Conservation (phyloP, 139 green algal species). For the Ettlia oleoabundans region DNA sequence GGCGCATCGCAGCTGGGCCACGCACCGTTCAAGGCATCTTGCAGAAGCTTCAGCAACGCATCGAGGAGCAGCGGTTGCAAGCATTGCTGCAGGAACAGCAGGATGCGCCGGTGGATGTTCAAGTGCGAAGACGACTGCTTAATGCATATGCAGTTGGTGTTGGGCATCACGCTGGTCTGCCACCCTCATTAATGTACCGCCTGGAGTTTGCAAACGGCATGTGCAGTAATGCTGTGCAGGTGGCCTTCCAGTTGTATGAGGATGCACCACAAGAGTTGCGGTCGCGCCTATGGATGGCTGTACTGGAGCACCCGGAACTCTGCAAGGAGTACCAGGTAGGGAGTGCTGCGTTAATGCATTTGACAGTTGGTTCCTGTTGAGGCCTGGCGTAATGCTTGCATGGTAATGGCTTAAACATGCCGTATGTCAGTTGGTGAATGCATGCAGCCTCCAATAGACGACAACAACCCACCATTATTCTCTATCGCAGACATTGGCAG, state of each 20-base stretch:
- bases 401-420: too few species aligned
- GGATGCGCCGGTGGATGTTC: constrained; percentile 60
- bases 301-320: constrained; percentile 56
- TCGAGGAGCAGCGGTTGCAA: constrained; percentile 56
- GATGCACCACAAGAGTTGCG: constrained; percentile 85
- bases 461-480: too few species aligned
- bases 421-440: too few species aligned
- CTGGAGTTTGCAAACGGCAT: background rate
- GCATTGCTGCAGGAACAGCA: constrained; percentile 52
- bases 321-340: constrained; percentile 27
- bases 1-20: constrained; percentile 31
- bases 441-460: too few species aligned
- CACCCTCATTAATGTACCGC: background rate
- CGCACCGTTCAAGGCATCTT: constrained; percentile 49
- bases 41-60: constrained; percentile 48
- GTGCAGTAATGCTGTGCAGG: constrained; percentile 42
- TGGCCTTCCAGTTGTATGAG: constrained; percentile 71
- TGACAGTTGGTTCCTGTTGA: too few species aligned
- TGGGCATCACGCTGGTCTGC: background rate
- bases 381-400: too few species aligned
- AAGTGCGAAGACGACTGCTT: background rate
- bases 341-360: too few species aligned
- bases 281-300: constrained; percentile 79
- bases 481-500: too few species aligned
- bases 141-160: background rate